These are phyloP conservation scores for Corylus americana DNA, from an alignment of 306 rosid species.

Conservation along the genomic window DNA sequence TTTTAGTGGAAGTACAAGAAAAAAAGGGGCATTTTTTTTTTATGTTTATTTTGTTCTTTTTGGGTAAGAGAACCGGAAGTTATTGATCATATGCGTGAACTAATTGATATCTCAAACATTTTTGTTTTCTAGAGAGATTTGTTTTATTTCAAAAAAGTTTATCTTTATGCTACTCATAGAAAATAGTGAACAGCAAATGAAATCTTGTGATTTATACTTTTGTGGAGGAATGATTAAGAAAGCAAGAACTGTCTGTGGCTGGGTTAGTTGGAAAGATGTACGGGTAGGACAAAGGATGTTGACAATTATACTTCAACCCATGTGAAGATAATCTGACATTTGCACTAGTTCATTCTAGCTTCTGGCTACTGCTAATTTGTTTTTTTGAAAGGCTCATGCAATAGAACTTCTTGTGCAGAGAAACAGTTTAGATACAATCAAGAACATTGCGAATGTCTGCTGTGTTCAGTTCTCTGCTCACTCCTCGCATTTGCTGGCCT, in stretches of 20 bases:
- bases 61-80: not conserved
- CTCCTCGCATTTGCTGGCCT: conserved; percentile 76
- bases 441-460: conserved; percentile 84
- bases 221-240: not conserved
- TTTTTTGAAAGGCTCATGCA: conserved; percentile 23
- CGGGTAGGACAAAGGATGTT: not conserved
- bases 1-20: not conserved
- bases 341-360: conserved; percentile 18
- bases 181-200: not conserved
- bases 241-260: not conserved
- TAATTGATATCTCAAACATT: not conserved
- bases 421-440: conserved; percentile 71
- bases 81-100: not conserved
- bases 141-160: not conserved
- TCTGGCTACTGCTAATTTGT: conserved; percentile 18
- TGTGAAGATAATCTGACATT: conserved; percentile 18
- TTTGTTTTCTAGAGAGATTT: not conserved
- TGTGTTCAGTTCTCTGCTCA: conserved; percentile 93
- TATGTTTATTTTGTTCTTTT: not conserved
- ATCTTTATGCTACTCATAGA: not conserved
- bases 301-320: not conserved
- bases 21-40: not conserved
- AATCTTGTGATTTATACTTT: not conserved
- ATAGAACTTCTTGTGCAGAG: conserved; percentile 49
- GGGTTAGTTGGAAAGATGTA: not conserved